phyloP scores from a whole-genome alignment of 495 filamentous ascomycete species.

The Penicillium robsamsonii region DNA sequence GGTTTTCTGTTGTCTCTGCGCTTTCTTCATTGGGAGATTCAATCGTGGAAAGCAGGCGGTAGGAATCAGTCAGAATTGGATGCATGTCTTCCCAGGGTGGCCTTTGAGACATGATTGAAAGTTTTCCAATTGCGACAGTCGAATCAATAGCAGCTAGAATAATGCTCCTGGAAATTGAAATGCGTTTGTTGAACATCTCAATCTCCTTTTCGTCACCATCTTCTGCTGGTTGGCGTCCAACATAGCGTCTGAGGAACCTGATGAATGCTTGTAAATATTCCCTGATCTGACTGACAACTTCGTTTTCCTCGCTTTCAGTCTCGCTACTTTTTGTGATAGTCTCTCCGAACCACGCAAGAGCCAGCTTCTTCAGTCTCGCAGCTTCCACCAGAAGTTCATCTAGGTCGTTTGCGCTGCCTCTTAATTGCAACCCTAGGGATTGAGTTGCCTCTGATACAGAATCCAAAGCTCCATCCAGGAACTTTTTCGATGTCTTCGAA shows the following conservation, averaged over 20 bases:
- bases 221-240: conserved; percentile 35
- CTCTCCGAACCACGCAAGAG: conserved; percentile 52
- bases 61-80: conserved; percentile 37
- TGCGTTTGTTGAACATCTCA: conserved; percentile 32
- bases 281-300: conserved; percentile 25
- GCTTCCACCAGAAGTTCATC: conserved; percentile 67
- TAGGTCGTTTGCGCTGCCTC: conserved; percentile 62
- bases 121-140: conserved; percentile 39
- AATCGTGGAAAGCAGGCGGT: conserved; percentile 39
- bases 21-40: conserved; percentile 29
- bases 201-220: conserved; percentile 32
- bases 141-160: conserved; percentile 44
- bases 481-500: conserved; percentile 29
- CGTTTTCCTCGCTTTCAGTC: conserved; percentile 19
- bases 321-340: conserved; percentile 29
- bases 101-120: conserved; percentile 39
- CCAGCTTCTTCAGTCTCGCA: conserved; percentile 60
- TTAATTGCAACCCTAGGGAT: conserved; percentile 57
- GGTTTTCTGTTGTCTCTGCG: conserved; percentile 23
- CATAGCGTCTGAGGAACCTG: conserved; percentile 46
- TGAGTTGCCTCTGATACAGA: conserved; percentile 37
- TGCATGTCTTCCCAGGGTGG: conserved; percentile 44
- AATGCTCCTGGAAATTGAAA: conserved; percentile 36
- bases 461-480: conserved; percentile 20
- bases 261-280: conserved; percentile 44